phyloP scores from a whole-genome alignment of 1,284 basidiomycete genomes.

The Xerocomus minutiporus region DNA sequence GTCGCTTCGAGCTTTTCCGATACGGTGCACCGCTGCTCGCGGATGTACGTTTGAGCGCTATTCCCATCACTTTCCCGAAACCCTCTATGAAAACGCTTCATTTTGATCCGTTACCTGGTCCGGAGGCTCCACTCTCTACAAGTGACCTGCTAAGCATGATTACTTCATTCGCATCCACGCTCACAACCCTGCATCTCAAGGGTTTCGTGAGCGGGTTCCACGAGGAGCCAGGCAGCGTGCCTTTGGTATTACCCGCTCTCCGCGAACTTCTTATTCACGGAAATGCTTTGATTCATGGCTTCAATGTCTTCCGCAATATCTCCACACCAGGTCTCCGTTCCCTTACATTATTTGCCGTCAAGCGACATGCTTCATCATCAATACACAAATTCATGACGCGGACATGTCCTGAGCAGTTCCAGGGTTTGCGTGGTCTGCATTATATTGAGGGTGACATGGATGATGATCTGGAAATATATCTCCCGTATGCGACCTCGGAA shows the following conservation, averaged over 20 bases:
- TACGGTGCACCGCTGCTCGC: conserved; percentile 27
- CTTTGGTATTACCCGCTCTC: conserved; percentile 29
- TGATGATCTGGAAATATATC: conserved; percentile 34
- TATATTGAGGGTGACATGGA: conserved; percentile 36
- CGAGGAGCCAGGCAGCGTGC: conserved; percentile 32
- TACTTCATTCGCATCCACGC: conserved; percentile 26
- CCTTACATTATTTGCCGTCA: conserved; percentile 26
- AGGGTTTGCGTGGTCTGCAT: conserved; percentile 28
- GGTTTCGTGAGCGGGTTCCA: conserved; percentile 33
- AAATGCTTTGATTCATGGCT: conserved; percentile 32
- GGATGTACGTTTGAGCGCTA: conserved; percentile 31
- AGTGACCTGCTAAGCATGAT: conserved; percentile 30
- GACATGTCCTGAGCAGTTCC: conserved; percentile 33
- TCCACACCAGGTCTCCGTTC: conserved; percentile 30
- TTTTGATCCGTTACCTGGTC: conserved; percentile 30
- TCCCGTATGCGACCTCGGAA: conserved; percentile 29
- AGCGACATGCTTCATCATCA: conserved; percentile 28
- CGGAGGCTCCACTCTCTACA: conserved; percentile 26
- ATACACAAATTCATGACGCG: conserved; percentile 37
- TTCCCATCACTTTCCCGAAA: conserved; percentile 31
- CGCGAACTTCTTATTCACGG: conserved; percentile 31
- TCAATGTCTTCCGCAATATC: conserved; percentile 34
- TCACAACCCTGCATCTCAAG: conserved; percentile 31
- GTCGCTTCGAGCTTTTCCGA: conserved; percentile 29
- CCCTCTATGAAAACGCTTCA: conserved; percentile 26